Percentiles rank a stretch among this genome's conserved stretches.
Evolutionary conservation across 345 rosid species (phyloP).

Genomic region (Bretschneidera sinensis): DNA sequence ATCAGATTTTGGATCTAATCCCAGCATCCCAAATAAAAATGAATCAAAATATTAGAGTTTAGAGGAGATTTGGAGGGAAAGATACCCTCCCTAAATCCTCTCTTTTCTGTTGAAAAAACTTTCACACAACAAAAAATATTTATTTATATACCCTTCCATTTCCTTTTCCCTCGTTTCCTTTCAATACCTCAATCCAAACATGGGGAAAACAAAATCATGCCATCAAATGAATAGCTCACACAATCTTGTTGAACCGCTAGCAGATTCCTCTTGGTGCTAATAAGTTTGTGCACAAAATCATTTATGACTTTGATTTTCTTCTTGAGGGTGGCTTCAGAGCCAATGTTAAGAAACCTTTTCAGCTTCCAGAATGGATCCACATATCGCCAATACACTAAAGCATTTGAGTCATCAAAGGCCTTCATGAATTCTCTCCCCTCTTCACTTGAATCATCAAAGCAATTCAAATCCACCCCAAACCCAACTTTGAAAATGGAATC

Average conservation of each 20-base stretch:
- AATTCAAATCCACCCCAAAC: conserved; percentile 63
- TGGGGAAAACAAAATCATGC: background rate
- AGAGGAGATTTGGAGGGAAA: no score
- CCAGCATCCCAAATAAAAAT: no score
- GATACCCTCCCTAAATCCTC: no score
- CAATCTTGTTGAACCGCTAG: conserved; percentile 14
- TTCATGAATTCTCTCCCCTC: conserved; percentile 44
- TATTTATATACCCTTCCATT: no score
- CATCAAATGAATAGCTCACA: conserved; percentile 27
- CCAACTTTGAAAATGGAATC: conserved; percentile 81
- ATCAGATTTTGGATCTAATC: no score
- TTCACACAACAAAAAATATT: no score
- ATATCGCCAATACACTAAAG: conserved; percentile 43
- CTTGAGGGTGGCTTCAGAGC: conserved; percentile 49
- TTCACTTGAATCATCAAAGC: conserved; percentile 51
- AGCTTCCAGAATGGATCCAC: conserved; percentile 71
- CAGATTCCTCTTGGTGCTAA: conserved; percentile 41
- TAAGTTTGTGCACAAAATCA: conserved; percentile 44
- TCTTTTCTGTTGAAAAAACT: no score
- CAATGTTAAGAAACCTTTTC: conserved; percentile 47
- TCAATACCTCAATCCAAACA: no score
- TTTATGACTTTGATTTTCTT: conserved; percentile 41
- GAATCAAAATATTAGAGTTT: no score
- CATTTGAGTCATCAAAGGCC: conserved; percentile 70
- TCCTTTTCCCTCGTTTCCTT: no score